A percentile compares a stretch with the other conserved stretches of the same genome.
These are phyloP conservation scores for Paraconiothyrium sp. DNA, from an alignment of 2,329 filamentous ascomycete genomes.

Conservation along the genomic window DNA sequence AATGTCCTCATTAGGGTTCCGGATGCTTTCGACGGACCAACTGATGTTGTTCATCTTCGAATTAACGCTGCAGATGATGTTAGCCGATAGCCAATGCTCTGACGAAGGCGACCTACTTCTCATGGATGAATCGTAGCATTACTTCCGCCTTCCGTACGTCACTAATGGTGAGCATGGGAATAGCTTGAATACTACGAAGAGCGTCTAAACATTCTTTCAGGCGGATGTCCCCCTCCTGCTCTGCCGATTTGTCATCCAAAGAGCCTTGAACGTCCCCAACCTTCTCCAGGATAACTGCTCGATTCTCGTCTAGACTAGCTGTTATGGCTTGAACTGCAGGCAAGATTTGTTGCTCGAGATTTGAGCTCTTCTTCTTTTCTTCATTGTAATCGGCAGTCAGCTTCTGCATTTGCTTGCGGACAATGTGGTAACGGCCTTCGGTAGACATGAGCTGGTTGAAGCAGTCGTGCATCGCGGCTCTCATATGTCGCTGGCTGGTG, in stretches of 20 bases:
- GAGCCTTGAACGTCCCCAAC: slow-evolving; percentile 24
- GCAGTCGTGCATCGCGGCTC: slow-evolving; percentile 27
- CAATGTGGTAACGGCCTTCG: slow-evolving; percentile 22
- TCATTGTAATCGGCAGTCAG: slow-evolving; percentile 26
- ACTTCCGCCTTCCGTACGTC: slow-evolving; percentile 34
- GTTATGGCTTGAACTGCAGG: slow-evolving; percentile 29
- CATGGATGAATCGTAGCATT: slow-evolving; percentile 33
- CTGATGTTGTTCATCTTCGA: slow-evolving; percentile 27
- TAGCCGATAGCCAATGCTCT: neutral
- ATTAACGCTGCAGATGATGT: slow-evolving; percentile 28
- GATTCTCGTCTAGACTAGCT: slow-evolving; percentile 23
- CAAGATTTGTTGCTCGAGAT: slow-evolving; percentile 34
- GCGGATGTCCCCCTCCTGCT: slow-evolving; percentile 8
- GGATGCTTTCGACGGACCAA: slow-evolving; percentile 6
- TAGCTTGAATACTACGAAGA: slow-evolving; percentile 28
- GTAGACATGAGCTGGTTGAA: slow-evolving; percentile 24
- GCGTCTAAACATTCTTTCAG: slow-evolving; percentile 30
- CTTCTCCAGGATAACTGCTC: slow-evolving; percentile 25
- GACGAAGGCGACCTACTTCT: slow-evolving; percentile 25
- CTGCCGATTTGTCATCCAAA: slow-evolving; percentile 14
- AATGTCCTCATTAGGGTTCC: slow-evolving; percentile 18
- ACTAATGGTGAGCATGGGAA: slow-evolving; percentile 28
- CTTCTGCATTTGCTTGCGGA: slow-evolving; percentile 25
- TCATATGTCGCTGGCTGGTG: slow-evolving; percentile 27
- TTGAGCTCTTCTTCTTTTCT: slow-evolving; percentile 31